Evolutionary conservation across 1,284 basidiomycete genomes (phyloP), one percentile per base, ranked within the genome.

Genomic region (Flammula alnicola): DNA sequence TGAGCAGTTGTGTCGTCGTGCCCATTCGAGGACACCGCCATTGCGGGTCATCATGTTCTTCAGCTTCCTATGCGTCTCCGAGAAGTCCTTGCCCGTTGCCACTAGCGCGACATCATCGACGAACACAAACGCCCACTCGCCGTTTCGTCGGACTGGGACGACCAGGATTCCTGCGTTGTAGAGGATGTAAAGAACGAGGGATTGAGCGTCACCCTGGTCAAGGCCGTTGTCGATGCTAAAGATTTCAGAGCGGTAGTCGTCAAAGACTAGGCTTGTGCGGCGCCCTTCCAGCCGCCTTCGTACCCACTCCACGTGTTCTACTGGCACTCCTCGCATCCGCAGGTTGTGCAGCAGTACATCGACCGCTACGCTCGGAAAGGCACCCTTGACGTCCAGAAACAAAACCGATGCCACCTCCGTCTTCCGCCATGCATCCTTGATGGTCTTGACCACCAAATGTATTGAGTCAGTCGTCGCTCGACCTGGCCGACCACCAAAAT

Each of bases 371-470:
- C 64, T 73, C 0, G 69, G 72, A 55, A 76, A 77, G 0, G 72
- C 71, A 0, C 65, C 68, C 55, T 72, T 63, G 8, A 76, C 64
- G 51, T 76, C 71, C 1, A 75, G 62, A 47, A 72, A 71, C 1
- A 76, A 51, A 0, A 63, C 56, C 0, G 67, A 60, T 0, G 59
- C 68, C 1, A 70, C 70, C 10, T 70, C 56, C 0, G 56, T 49
- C 14, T 36, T 39, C 0, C 66, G 44, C 73, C 70, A 75, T 2
- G n/a, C n/a, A n/a, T n/a, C n/a, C n/a, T n/a, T n/a, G n/a, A n/a
- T n/a, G n/a, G n/a, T n/a, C n/a, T n/a, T n/a, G n/a, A 9, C 22
- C 11, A 43, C n/a, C 2, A 43, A 25, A 10, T 43, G 41, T 7
- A 43, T 10, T 27, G 41, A 43, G 29, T 43, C 41, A 3, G 41